These are phyloP conservation scores for Avena sativa DNA, from an alignment of 176 grass and related monocot species.

Conservation along the genomic window DNA sequence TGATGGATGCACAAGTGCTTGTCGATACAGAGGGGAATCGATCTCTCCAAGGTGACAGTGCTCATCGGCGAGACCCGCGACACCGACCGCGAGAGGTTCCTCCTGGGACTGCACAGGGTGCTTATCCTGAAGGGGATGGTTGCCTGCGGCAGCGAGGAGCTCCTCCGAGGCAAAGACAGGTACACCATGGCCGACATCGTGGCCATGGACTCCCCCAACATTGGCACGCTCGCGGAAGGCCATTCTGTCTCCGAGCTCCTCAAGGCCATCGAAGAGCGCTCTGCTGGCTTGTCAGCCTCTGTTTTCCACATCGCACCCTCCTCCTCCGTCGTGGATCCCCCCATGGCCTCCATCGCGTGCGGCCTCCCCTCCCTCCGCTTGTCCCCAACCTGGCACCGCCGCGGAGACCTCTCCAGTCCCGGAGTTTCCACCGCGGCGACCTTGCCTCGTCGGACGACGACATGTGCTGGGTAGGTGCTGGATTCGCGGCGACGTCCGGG, in stretches of 20 bases:
- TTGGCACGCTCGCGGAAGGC: conserved; percentile 46
- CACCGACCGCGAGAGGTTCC: conserved; percentile 76
- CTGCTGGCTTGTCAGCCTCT: not conserved
- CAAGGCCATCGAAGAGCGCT: conserved; percentile 26
- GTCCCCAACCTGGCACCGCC: too few relatives aligned
- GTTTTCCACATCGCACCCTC: not conserved
- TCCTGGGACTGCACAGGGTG: conserved; percentile 78
- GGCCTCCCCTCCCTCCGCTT: too few relatives aligned
- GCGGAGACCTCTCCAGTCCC: too few relatives aligned
- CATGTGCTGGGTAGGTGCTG: too few relatives aligned
- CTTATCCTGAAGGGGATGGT: conserved; percentile 66
- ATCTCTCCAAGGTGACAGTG: conserved; percentile 68
- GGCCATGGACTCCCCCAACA: conserved; percentile 58
- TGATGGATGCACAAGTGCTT: conserved; percentile 48
- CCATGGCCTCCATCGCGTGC: too few relatives aligned
- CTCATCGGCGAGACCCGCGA: conserved; percentile 81
- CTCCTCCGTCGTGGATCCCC: too few relatives aligned
- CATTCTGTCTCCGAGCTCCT: conserved; percentile 40
- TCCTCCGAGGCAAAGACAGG: conserved; percentile 64
- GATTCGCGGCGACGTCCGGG: too few relatives aligned
- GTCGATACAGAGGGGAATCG: conserved; percentile 83
- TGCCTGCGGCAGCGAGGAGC: conserved; percentile 62
- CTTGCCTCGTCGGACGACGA: too few relatives aligned
- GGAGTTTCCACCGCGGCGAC: too few relatives aligned
- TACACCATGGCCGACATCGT: conserved; percentile 71